These are phyloP conservation scores for Penicillium nucicola DNA, from an alignment of 495 filamentous ascomycete genomes.

Conservation along the genomic window DNA sequence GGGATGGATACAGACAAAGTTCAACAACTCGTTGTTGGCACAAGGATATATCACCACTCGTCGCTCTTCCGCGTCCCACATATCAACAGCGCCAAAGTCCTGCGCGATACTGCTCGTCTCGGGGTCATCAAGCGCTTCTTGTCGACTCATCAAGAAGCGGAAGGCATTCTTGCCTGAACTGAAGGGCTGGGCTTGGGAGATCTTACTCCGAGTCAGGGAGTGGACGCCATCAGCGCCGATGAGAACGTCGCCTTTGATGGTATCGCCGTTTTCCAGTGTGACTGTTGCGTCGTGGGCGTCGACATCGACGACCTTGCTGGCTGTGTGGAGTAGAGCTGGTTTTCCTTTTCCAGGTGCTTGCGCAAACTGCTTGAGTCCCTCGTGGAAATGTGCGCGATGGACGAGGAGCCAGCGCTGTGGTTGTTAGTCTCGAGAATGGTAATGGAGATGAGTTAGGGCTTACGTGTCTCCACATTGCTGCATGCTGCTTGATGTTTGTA, in stretches of 20 bases:
- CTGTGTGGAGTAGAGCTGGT: constrained; percentile 39
- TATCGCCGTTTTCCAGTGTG: constrained; percentile 34
- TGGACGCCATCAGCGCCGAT: constrained; percentile 54
- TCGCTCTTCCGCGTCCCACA: constrained; percentile 50
- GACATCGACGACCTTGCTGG: constrained; percentile 42
- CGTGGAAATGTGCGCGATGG: constrained; percentile 49
- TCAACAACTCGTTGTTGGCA: constrained; percentile 50
- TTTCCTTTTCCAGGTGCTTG: constrained; percentile 33
- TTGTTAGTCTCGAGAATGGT: background rate
- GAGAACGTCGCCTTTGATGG: constrained; percentile 42
- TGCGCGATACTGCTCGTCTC: constrained; percentile 39
- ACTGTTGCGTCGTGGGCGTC: constrained; percentile 41
- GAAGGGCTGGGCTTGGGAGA: constrained; percentile 36
- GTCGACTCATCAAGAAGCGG: constrained; percentile 53
- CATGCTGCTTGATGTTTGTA: constrained; percentile 26
- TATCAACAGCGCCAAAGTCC: constrained; percentile 37
- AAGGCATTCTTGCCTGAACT: constrained; percentile 57
- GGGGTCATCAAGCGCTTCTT: constrained; percentile 43
- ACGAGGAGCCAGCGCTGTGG: constrained; percentile 48
- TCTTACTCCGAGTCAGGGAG: constrained; percentile 42
- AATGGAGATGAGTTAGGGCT: background rate
- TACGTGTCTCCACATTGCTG: constrained; percentile 38
- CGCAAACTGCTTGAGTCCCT: constrained; percentile 43
- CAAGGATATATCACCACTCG: constrained; percentile 60
- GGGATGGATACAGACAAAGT: constrained; percentile 61